Conservation (phyloP, 179 eudicot genomes). For the Corrigiola litoralis region DNA sequence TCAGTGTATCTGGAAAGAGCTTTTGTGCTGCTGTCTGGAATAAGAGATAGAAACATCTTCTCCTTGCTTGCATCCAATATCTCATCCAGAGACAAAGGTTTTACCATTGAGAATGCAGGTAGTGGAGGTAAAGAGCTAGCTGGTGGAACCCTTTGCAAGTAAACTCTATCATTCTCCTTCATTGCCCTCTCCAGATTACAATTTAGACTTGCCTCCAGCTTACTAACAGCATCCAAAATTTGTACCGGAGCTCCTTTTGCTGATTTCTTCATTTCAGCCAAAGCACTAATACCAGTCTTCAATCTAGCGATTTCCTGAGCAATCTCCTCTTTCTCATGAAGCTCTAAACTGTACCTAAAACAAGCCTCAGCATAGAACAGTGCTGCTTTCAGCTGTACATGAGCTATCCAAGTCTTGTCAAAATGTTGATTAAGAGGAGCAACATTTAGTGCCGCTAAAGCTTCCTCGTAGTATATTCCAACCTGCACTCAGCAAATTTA, state of each 20-base stretch:
- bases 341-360: constrained; percentile 81
- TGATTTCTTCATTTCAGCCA: constrained; percentile 68
- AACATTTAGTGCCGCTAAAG: constrained; percentile 65
- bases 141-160: constrained; percentile 87
- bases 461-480: constrained; percentile 90
- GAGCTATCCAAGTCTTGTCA: constrained; percentile 86
- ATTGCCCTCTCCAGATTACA: constrained; percentile 82
- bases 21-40: constrained; percentile 92
- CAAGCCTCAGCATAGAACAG: constrained; percentile 95
- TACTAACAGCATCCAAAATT: constrained; percentile 78
- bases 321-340: constrained; percentile 94
- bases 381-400: constrained; percentile 88
- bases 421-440: constrained; percentile 85
- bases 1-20: constrained; percentile 94
- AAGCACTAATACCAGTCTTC: constrained; percentile 67
- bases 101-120: constrained; percentile 78
- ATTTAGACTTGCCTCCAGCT: constrained; percentile 68
- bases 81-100: constrained; percentile 70
- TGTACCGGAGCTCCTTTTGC: constrained; percentile 81
- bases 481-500: constrained; percentile 37
- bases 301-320: constrained; percentile 91
- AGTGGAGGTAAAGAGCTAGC: constrained; percentile 71
- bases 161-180: constrained; percentile 97
- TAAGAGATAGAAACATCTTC: constrained; percentile 84
- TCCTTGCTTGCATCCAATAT: constrained; percentile 88